A percentile compares a stretch with the other conserved stretches of the same genome.
phyloP scores from a whole-genome alignment of 805 yeast species.

The Candida easanensis region DNA sequence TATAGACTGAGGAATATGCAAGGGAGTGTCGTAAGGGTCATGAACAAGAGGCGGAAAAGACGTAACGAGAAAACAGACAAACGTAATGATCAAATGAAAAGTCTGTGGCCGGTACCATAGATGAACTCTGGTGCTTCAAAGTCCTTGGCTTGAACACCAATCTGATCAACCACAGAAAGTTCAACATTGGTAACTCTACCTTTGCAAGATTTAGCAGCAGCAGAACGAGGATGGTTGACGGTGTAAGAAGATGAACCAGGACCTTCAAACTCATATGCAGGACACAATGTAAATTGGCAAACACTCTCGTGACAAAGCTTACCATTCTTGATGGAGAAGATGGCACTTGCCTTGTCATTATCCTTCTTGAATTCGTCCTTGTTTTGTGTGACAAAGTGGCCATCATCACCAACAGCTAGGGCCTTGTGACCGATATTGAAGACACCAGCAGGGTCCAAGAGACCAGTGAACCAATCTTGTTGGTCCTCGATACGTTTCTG shows the following conservation, averaged over 20 bases:
- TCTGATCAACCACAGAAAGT: constrained; percentile 13
- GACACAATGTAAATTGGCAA: constrained; percentile 14
- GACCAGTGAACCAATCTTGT: constrained; percentile 1
- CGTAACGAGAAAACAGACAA: background rate
- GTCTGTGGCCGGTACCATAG: constrained; percentile 13
- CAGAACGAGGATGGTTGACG: constrained; percentile 7
- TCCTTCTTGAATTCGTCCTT: background rate
- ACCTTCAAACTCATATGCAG: background rate
- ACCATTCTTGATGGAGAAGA: constrained; percentile 22
- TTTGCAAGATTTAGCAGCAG: constrained; percentile 6
- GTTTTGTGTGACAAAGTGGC: background rate
- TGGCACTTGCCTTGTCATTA: constrained; percentile 1
- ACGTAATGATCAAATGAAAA: constrained; percentile 6
- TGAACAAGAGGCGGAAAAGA: no score
- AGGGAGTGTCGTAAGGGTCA: no score
- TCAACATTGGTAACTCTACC: constrained; percentile 8
- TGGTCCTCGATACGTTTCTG: background rate
- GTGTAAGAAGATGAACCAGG: constrained; percentile 4
- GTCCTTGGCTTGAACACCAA: constrained; percentile 12
- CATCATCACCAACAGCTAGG: background rate
- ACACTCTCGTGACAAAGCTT: constrained; percentile 11
- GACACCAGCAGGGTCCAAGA: constrained; percentile 2
- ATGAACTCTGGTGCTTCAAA: constrained; percentile 21
- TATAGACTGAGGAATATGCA: no score
- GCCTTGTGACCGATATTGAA: background rate